phyloP scores from a whole-genome alignment of 2,329 filamentous ascomycete genomes.

The Cladorrhinum sp. region DNA sequence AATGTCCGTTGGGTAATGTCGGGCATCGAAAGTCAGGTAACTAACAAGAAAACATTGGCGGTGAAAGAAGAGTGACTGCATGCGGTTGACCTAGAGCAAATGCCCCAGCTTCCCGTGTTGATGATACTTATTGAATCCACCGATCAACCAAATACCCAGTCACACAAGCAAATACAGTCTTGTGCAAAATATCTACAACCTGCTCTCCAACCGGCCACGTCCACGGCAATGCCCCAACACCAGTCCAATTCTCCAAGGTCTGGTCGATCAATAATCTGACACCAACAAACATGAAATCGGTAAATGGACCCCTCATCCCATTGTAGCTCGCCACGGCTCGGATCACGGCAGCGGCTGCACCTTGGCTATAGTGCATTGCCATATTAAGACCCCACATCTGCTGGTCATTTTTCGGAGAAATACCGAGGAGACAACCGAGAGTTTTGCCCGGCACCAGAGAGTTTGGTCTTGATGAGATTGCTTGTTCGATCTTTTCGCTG shows the following conservation, averaged over 20 bases:
- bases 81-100: neutral
- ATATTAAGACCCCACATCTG: conserved; percentile 23
- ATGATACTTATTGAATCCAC: conserved; percentile 19
- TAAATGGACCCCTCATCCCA: conserved; percentile 22
- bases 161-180: conserved; percentile 20
- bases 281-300: conserved; percentile 25
- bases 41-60: no score
- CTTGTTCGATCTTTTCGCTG: conserved; percentile 23
- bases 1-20: no score
- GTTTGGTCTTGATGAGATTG: conserved; percentile 21
- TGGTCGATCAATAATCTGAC: conserved; percentile 24
- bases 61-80: no score
- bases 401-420: conserved; percentile 1
- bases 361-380: conserved; percentile 27
- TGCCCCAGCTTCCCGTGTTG: no score
- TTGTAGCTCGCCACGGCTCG: conserved; percentile 18
- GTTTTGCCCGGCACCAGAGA: conserved; percentile 24
- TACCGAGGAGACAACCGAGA: conserved; percentile 18
- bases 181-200: conserved; percentile 25
- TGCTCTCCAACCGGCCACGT: conserved; percentile 25
- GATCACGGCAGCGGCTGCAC: conserved; percentile 19
- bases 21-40: no score
- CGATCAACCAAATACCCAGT: conserved; percentile 23
- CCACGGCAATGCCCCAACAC: conserved; percentile 23
- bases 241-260: conserved; percentile 26